Conservation (phyloP, 2,329 filamentous ascomycete genomes). For the Mollisia scopiformis region DNA sequence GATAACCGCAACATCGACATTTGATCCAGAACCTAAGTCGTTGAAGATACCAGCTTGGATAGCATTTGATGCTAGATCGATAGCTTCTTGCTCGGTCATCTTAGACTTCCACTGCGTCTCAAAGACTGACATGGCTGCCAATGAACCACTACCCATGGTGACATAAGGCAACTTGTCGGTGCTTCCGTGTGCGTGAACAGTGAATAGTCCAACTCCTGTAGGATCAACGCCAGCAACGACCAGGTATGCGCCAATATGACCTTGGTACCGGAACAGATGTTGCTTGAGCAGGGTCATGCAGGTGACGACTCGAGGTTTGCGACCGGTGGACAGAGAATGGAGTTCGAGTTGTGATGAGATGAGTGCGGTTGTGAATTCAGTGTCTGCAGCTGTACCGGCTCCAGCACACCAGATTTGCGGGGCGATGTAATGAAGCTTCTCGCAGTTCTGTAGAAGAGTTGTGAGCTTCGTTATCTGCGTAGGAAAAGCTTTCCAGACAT, state of each 20-base stretch:
- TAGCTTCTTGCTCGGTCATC: conserved; percentile 77
- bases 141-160: conserved; percentile 95
- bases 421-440: conserved; percentile 98
- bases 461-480: conserved; percentile 12
- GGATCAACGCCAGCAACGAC: conserved; percentile 97
- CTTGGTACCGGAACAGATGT: conserved; percentile 98
- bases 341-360: conserved; percentile 99
- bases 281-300: conserved; percentile 99
- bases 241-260: conserved; percentile 96
- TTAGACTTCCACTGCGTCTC: conserved; percentile 91
- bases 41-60: conserved; percentile 99
- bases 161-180: conserved; percentile 99
- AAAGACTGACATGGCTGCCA: conserved; percentile 97
- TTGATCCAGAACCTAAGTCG: conserved; percentile 94
- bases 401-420: conserved; percentile 99
- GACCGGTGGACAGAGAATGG: conserved; percentile 93
- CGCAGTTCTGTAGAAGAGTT: conserved; percentile 74
- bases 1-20: conserved; percentile 96
- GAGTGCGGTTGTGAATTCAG: conserved; percentile 97
- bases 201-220: conserved; percentile 93
- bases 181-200: conserved; percentile 96
- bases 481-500: conserved; percentile 24
- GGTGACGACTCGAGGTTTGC: conserved; percentile 94
- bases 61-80: conserved; percentile 81
- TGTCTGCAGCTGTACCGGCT: conserved; percentile 96